Evolutionary conservation across 805 yeast species (phyloP).

Genomic region (Suhomyces sp.): DNA sequence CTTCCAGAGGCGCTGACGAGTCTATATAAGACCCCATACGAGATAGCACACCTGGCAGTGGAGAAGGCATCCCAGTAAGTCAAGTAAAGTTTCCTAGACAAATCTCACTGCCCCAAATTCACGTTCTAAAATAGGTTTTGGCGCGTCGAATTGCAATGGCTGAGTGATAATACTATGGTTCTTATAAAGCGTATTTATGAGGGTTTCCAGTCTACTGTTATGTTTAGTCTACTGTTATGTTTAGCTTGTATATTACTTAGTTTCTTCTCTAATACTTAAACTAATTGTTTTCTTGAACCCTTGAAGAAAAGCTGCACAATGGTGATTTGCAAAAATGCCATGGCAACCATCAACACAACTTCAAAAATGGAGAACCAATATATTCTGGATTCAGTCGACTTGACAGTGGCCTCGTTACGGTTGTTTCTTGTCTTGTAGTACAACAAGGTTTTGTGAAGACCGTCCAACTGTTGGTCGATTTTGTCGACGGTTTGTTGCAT

Average conservation of each 20-base stretch:
- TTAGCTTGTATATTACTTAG: not conserved
- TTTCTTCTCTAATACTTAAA: conserved; percentile 30
- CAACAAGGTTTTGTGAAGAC: conserved; percentile 58
- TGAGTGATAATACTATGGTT: not conserved
- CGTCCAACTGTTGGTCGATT: conserved; percentile 59
- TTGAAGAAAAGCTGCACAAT: conserved; percentile 70
- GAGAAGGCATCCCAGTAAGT: not conserved
- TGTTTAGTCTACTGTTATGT: too few species aligned
- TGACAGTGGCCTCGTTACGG: conserved; percentile 87
- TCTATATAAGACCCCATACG: not conserved
- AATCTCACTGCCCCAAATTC: not conserved
- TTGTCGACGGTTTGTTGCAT: conserved; percentile 53
- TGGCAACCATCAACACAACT: conserved; percentile 67
- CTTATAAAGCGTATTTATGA: too few species aligned
- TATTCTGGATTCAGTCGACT: conserved; percentile 72
- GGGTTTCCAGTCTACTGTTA: too few species aligned
- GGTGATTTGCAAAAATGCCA: conserved; percentile 67
- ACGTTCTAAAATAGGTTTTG: not conserved
- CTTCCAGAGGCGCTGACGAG: conserved; percentile 22
- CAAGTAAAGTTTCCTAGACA: not conserved
- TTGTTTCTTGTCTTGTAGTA: conserved; percentile 88
- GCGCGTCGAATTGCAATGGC: not conserved
- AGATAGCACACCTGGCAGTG: not conserved
- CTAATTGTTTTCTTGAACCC: conserved; percentile 66
- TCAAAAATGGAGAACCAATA: conserved; percentile 73